Conservation (phyloP, 441 rosid genomes). For the Iberis amara region DNA sequence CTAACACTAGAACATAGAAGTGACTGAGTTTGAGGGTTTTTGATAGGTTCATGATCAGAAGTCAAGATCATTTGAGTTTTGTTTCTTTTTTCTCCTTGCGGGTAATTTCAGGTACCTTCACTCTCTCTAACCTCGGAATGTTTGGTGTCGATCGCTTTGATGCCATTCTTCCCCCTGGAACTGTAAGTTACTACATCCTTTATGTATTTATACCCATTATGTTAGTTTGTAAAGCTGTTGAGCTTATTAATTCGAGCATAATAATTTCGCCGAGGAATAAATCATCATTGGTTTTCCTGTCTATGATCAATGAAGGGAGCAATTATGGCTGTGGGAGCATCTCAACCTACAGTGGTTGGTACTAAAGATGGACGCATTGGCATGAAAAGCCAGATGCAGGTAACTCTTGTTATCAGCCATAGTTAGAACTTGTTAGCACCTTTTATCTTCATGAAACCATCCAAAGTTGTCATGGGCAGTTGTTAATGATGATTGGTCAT, state of each 20-base stretch:
- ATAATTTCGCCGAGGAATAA: not conserved
- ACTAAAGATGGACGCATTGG: slow-evolving; percentile 83
- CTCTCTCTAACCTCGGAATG: slow-evolving; percentile 95
- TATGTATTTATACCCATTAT: not conserved
- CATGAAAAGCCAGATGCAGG: slow-evolving; percentile 96
- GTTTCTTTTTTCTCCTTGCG: slow-evolving; percentile 4
- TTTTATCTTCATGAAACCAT: slow-evolving; percentile 4
- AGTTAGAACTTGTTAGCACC: slow-evolving; percentile 8
- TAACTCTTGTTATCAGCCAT: slow-evolving; percentile 23
- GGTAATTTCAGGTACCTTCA: slow-evolving; percentile 64
- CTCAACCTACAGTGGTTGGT: slow-evolving; percentile 80
- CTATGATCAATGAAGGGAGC: slow-evolving; percentile 60
- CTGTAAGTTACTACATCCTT: slow-evolving; percentile 42
- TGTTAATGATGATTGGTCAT: slow-evolving; percentile 19
- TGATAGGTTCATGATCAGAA: not conserved
- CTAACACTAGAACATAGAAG: not conserved
- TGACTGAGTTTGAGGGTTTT: not conserved
- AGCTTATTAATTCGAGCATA: not conserved
- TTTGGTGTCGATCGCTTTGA: slow-evolving; percentile 91
- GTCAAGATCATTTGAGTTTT: slow-evolving; percentile 16
- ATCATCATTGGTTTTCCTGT: slow-evolving; percentile 15
- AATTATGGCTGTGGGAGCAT: slow-evolving; percentile 94
- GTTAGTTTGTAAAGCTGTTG: not conserved
- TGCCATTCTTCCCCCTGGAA: slow-evolving; percentile 97
- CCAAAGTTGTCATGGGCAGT: slow-evolving; percentile 8